phyloP scores from a whole-genome alignment of 2,329 filamentous ascomycete species.

The Penicillium sumatraense region DNA sequence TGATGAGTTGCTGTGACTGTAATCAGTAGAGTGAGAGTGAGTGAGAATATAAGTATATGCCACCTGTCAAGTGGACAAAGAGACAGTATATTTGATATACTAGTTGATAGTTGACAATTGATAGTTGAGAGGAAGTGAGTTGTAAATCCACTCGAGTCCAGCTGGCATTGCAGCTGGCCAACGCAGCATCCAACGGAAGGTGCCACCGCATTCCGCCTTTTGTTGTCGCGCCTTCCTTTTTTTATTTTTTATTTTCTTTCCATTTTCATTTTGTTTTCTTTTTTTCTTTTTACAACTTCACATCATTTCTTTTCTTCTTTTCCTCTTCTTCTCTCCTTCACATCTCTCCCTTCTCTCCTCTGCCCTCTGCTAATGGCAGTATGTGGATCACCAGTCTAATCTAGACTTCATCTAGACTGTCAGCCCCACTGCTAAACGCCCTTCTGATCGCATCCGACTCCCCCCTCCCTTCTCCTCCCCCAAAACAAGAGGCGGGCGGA shows the following conservation, averaged over 20 bases:
- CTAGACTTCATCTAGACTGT: slow-evolving; percentile 5
- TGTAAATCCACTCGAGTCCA: slow-evolving; percentile 7
- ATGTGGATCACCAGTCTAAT: too few species aligned
- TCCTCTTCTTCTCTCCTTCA: background rate
- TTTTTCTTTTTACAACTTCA: background rate
- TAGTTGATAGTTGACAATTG: background rate
- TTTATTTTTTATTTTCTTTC: background rate
- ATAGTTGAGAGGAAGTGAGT: background rate
- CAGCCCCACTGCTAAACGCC: slow-evolving; percentile 8
- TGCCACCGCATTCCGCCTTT: slow-evolving; percentile 2
- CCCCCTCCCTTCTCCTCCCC: background rate
- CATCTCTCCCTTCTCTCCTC: background rate
- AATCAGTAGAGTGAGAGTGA: too few species aligned
- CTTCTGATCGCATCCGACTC: background rate
- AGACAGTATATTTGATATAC: too few species aligned
- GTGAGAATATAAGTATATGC: too few species aligned
- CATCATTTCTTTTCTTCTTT: background rate
- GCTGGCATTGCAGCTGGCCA: slow-evolving; percentile 19
- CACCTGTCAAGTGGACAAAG: too few species aligned
- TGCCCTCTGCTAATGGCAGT: background rate
- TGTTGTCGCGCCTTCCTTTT: slow-evolving; percentile 2
- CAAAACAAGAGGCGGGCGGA: slow-evolving; percentile 1
- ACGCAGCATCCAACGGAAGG: slow-evolving; percentile 13
- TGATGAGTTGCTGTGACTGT: too few species aligned
- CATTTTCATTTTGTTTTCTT: background rate